Conservation (phyloP, 2,329 filamentous ascomycete species). For the Cercospora beticola region DNA sequence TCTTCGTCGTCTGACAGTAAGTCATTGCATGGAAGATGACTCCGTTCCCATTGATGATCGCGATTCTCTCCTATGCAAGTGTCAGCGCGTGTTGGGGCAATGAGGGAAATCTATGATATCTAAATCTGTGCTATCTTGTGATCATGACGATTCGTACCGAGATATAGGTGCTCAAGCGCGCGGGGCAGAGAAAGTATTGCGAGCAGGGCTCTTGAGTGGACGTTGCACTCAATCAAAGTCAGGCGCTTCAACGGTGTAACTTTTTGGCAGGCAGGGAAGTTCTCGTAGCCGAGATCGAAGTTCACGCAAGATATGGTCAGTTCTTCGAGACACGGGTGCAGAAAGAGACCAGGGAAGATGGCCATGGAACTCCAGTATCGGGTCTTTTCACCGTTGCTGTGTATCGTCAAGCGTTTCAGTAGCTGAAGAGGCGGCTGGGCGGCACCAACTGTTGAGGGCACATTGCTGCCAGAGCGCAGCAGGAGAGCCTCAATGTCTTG, state of each 20-base stretch:
- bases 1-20: not conserved
- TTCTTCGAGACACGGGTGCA: slow-evolving; percentile 9
- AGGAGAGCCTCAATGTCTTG: not conserved
- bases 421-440: not conserved
- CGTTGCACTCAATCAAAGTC: slow-evolving; percentile 10
- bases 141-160: not conserved
- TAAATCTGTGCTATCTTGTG: not conserved
- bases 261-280: not conserved
- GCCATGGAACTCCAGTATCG: not conserved
- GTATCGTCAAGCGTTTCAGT: slow-evolving; percentile 2
- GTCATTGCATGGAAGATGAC: not conserved
- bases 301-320: slow-evolving; percentile 6
- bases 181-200: not conserved
- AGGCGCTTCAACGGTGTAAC: slow-evolving; percentile 5
- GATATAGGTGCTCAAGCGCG: not conserved
- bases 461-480: not conserved
- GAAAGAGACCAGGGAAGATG: not conserved
- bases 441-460: not conserved
- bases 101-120: not conserved
- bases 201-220: not conserved
- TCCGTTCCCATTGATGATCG: not conserved
- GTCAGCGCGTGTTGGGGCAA: not conserved
- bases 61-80: not conserved
- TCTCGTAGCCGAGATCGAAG: not conserved
- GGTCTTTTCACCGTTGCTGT: slow-evolving; percentile 4